Conservation (phyloP, 2,329 filamentous ascomycete species). For the Fusarium paranaense region DNA sequence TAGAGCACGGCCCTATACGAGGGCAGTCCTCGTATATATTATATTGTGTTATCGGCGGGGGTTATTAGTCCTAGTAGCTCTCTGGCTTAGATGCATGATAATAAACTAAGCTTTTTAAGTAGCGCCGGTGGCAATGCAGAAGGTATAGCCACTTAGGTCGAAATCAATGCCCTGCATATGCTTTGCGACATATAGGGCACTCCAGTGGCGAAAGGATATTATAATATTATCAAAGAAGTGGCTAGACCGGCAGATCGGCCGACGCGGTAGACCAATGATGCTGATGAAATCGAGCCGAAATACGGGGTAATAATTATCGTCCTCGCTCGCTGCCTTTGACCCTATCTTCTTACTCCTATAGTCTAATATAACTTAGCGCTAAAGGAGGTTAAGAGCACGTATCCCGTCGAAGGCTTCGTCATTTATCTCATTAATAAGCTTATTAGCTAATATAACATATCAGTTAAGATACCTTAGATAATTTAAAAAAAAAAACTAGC, state of each 20-base stretch:
- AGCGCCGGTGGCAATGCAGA: background rate
- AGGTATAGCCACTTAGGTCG: background rate
- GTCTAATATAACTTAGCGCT: no score
- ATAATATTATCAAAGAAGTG: background rate
- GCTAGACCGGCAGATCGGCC: no score
- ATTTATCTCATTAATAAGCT: no score
- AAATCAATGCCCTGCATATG: background rate
- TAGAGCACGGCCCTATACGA: background rate
- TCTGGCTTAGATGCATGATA: background rate
- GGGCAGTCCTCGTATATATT: background rate
- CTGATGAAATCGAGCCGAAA: no score
- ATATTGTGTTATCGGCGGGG: background rate
- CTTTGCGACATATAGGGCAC: background rate
- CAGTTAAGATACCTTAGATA: no score
- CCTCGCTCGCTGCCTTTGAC: accelerated
- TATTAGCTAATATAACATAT: no score
- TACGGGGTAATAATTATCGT: no score
- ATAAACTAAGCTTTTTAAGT: background rate
- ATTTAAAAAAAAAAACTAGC: no score
- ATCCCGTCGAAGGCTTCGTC: no score
- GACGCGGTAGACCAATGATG: no score
- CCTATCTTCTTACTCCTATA: no score
- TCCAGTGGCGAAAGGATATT: background rate
- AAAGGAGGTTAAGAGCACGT: no score
- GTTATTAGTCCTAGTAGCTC: background rate